A percentile compares a stretch with the other conserved stretches of the same genome.
Conservation (phyloP, 495 filamentous ascomycete genomes). For the Aspergillus funiculosus region DNA sequence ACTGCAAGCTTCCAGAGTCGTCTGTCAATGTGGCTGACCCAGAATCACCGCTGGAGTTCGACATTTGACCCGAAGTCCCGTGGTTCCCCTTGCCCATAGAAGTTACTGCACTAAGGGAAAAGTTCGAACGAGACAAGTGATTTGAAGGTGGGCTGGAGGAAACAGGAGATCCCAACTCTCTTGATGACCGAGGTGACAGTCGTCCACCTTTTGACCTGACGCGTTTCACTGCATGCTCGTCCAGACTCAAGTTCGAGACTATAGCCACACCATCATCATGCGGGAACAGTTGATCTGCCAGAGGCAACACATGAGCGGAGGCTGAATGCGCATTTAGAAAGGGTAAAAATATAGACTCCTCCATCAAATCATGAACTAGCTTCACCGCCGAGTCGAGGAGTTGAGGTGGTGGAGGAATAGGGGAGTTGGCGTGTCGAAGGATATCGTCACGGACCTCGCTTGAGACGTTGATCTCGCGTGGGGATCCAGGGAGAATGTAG, state of each 20-base stretch:
- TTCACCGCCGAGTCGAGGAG: slow-evolving; percentile 81
- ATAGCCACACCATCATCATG: slow-evolving; percentile 33
- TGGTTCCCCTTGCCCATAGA: slow-evolving; percentile 29
- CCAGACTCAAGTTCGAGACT: slow-evolving; percentile 27
- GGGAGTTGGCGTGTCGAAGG: slow-evolving; percentile 54
- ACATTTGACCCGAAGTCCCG: slow-evolving; percentile 33
- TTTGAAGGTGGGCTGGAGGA: slow-evolving; percentile 20
- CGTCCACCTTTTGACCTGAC: slow-evolving; percentile 35
- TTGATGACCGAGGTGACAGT: slow-evolving; percentile 41
- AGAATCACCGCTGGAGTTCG: slow-evolving; percentile 37
- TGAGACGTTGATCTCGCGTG: slow-evolving; percentile 89
- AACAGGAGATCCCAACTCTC: slow-evolving; percentile 31
- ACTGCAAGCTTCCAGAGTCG: slow-evolving; percentile 42
- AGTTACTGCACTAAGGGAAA: slow-evolving; percentile 31
- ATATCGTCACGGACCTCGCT: slow-evolving; percentile 76
- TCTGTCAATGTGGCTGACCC: slow-evolving; percentile 38
- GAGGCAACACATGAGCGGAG: slow-evolving; percentile 28
- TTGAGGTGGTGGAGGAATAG: slow-evolving; percentile 68
- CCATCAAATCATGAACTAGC: slow-evolving; percentile 93
- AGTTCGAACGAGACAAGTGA: slow-evolving; percentile 27
- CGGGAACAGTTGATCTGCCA: slow-evolving; percentile 26
- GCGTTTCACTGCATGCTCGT: slow-evolving; percentile 30
- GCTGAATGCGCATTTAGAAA: slow-evolving; percentile 38
- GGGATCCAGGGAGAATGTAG: slow-evolving; percentile 58
- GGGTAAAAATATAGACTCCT: slow-evolving; percentile 71